Evolutionary conservation across 2,329 filamentous ascomycete species (phyloP).

Genomic region (Calonectria honghensis): DNA sequence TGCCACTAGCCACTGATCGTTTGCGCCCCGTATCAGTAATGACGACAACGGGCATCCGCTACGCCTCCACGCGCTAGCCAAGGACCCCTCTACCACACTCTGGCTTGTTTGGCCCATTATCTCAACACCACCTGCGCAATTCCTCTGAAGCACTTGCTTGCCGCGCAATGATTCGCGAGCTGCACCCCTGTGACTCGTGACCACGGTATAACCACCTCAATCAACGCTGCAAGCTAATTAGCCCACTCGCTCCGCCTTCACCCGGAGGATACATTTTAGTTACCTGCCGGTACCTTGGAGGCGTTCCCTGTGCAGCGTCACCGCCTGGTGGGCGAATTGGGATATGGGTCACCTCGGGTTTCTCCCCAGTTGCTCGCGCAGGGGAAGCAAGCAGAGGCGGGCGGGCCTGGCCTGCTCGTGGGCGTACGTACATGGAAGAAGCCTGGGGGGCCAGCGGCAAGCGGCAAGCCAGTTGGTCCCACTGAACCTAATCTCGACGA

Average conservation of each 20-base stretch:
- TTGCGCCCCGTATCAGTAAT: slow-evolving; percentile 15
- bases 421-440: slow-evolving; percentile 15
- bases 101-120: slow-evolving; percentile 6
- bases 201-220: slow-evolving; percentile 26
- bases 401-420: neutral
- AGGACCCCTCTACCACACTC: slow-evolving; percentile 17
- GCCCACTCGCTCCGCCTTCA: slow-evolving; percentile 23
- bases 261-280: slow-evolving; percentile 18
- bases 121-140: slow-evolving; percentile 20
- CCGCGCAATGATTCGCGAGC: slow-evolving; percentile 22
- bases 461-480: slow-evolving; percentile 33
- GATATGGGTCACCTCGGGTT: slow-evolving; percentile 31
- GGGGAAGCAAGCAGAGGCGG: neutral
- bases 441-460: slow-evolving; percentile 15
- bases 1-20: neutral
- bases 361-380: slow-evolving; percentile 13
- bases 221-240: slow-evolving; percentile 31
- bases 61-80: slow-evolving; percentile 18
- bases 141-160: neutral
- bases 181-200: slow-evolving; percentile 27
- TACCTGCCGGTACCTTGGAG: slow-evolving; percentile 30
- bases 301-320: slow-evolving; percentile 16
- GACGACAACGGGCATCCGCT: slow-evolving; percentile 31
- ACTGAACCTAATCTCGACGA: slow-evolving; percentile 58
- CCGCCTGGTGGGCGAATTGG: slow-evolving; percentile 32